Conservation (phyloP, 2,329 filamentous ascomycete species). For the Neonectria sp. region DNA sequence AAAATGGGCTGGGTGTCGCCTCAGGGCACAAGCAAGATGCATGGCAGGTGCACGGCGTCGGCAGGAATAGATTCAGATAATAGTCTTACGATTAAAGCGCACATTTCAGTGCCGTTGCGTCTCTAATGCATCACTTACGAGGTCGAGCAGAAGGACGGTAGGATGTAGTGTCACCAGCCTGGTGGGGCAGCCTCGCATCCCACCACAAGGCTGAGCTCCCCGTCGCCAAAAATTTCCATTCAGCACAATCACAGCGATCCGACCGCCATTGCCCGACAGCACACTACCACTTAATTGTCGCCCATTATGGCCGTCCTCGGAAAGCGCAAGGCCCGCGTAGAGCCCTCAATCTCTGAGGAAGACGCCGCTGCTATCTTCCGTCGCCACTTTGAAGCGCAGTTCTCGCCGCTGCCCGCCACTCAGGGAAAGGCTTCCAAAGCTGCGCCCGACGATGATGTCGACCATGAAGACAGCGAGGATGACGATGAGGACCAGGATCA, state of each 20-base stretch:
- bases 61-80: not conserved
- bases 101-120: not conserved
- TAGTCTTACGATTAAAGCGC: too few species aligned
- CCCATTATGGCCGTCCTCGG: conserved; percentile 61
- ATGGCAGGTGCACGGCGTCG: conserved; percentile 1
- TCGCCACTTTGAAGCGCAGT: conserved; percentile 89
- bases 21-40: not conserved
- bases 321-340: conserved; percentile 62
- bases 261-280: conserved; percentile 23
- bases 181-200: conserved; percentile 47
- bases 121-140: not conserved
- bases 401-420: conserved; percentile 75
- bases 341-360: conserved; percentile 55
- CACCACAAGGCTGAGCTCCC: conserved; percentile 43
- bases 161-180: not conserved
- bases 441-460: conserved; percentile 46
- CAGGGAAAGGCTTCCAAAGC: conserved; percentile 46
- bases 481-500: conserved; percentile 56
- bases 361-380: conserved; percentile 83
- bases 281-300: not conserved
- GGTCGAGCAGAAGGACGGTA: not conserved
- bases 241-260: conserved; percentile 8
- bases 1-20: not conserved
- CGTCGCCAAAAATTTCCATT: conserved; percentile 38
- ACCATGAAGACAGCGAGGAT: conserved; percentile 50